These are phyloP conservation scores for Kwoniella pini DNA, from an alignment of 768 basidiomycete species.

Conservation along the genomic window DNA sequence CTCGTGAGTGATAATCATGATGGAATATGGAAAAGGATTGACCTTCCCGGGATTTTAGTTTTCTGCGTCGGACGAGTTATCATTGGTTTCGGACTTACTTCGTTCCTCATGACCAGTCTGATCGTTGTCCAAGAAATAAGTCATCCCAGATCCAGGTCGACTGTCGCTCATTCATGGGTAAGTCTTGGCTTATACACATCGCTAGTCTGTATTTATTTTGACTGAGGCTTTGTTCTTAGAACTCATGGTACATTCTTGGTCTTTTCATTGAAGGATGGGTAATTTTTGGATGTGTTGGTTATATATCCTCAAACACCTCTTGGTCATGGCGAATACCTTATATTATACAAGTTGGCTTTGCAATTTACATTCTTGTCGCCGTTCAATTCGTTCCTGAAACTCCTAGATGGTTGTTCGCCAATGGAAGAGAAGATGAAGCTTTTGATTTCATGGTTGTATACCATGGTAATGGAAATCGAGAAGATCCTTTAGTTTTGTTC, in stretches of 20 bases:
- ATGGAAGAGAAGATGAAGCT: conserved; percentile 52
- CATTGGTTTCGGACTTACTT: conserved; percentile 54
- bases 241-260: conserved; percentile 56
- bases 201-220: background rate
- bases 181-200: background rate
- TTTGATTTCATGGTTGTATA: conserved; percentile 52
- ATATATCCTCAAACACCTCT: conserved; percentile 32
- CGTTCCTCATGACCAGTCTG: conserved; percentile 54
- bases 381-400: conserved; percentile 56
- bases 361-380: conserved; percentile 53
- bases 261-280: conserved; percentile 52
- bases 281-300: conserved; percentile 47
- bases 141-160: conserved; percentile 52
- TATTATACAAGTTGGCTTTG: conserved; percentile 52
- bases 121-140: conserved; percentile 55
- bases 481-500: conserved; percentile 55
- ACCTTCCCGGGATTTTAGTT: no score
- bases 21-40: no score
- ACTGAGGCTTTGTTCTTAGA: conserved; percentile 16
- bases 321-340: conserved; percentile 56
- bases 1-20: conserved; percentile 31
- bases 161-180: conserved; percentile 53
- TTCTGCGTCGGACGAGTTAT: conserved; percentile 51
- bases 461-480: conserved; percentile 54
- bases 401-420: conserved; percentile 52